Percentiles rank a stretch among this genome's conserved stretches.
These are phyloP conservation scores for Trichosporon sp. DNA, from an alignment of 1,284 basidiomycete genomes.

Conservation along the genomic window DNA sequence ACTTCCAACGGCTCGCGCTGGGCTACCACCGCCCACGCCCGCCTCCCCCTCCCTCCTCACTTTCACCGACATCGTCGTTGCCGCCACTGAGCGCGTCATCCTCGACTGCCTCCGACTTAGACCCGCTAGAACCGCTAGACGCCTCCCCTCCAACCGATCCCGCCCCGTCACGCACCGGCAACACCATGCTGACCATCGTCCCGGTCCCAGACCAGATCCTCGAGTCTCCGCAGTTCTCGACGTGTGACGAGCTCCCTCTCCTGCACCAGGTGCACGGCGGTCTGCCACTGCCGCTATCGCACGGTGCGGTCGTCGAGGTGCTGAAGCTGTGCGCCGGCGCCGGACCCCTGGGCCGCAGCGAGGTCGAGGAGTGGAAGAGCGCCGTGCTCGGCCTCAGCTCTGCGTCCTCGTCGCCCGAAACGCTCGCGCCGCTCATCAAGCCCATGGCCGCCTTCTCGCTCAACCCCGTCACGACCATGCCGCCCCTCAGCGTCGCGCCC, in stretches of 20 bases:
- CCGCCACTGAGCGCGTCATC: background rate
- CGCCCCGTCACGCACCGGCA: background rate
- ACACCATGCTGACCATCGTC: slow-evolving; percentile 7
- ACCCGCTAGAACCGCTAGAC: slow-evolving; percentile 5
- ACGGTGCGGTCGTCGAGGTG: slow-evolving; percentile 11
- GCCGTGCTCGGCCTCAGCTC: slow-evolving; percentile 8
- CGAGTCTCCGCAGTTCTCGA: slow-evolving; percentile 14
- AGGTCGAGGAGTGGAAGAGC: slow-evolving; percentile 11
- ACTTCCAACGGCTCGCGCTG: background rate
- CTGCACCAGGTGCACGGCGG: slow-evolving; percentile 16
- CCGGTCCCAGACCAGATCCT: slow-evolving; percentile 16
- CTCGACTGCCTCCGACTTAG: background rate
- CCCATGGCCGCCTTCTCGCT: slow-evolving; percentile 8
- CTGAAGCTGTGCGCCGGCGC: slow-evolving; percentile 7
- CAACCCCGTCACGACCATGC: background rate
- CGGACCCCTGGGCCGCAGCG: background rate
- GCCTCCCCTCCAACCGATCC: background rate
- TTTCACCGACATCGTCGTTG: background rate
- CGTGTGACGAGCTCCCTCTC: slow-evolving; percentile 1
- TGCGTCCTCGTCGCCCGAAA: background rate
- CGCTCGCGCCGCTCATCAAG: background rate
- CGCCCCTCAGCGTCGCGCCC: background rate
- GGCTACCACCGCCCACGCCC: background rate
- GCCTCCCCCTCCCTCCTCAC: background rate
- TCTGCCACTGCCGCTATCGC: background rate